Base-by-base conservation (phyloP, 768 basidiomycete genomes). In the Mycena chlorophos region DNA sequence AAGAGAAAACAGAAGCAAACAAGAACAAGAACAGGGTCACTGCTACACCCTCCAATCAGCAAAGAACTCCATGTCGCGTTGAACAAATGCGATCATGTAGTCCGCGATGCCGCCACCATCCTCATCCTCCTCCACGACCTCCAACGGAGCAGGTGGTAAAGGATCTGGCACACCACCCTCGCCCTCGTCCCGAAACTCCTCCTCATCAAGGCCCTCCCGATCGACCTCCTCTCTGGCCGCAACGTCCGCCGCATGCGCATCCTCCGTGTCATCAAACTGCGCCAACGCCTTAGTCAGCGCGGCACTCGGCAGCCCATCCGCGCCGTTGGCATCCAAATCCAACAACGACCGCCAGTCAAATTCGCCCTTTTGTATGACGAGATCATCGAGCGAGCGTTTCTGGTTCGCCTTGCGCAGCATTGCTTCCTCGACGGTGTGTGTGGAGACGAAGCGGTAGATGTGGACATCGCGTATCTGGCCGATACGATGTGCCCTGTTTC, bases 361-460 rank as follows among this genome's bases (percentile, higher is more conserved):
- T 69, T 89, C 91, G 43, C 95, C 95, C 65, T 85, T 86, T 67
- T 94, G 92, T 54, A 98, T 97, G 63, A 98, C 93, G 49, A 97
- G 78, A 56, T 82, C 87, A 68, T 97, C 93, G 54, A 98, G 75
- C 8, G 88, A 85, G 49, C 94, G 87, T 71, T 98, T 98, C 74
- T 98, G 95, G 63, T 98, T 95, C n/a, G 95, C 95, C 69, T 96
- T 97, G 58, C 88, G 87, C 28, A 98, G 82, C 84, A 98, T 90
- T 49, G 94, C 92, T 71, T 98, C 95, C 71, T 98, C 95, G 28
- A 98, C 93, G 0, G 95, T 95, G 70, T 89, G 82, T 55, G 83
- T 78, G 10, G 91, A 91, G 45, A 98, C 86, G 67, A 98, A 93
- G 17, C 95, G 88, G 71, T 96, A 97, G 63, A 98, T 95, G 68